Evolutionary conservation across 2,329 filamentous ascomycete genomes (phyloP).

Genomic region (Thelonectria olida): DNA sequence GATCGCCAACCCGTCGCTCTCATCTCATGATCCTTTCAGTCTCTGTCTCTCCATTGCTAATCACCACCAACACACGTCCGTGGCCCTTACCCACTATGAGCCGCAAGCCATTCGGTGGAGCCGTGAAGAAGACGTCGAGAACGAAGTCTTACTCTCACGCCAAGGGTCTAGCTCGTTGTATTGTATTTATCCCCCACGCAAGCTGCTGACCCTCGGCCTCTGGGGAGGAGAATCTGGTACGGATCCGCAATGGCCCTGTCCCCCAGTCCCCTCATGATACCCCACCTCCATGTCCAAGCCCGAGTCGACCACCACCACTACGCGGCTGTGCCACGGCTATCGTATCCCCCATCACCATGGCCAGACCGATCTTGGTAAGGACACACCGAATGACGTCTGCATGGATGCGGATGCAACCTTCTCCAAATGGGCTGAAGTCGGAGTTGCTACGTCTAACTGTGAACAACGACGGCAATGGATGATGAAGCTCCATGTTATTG

Average conservation of each 20-base stretch:
- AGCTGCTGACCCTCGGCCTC: conserved; percentile 9
- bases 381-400: not conserved
- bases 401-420: not conserved
- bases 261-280: conserved; percentile 8
- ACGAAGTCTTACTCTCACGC: not conserved
- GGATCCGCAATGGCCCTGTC: conserved; percentile 9
- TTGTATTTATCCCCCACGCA: conserved; percentile 6
- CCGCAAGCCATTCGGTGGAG: conserved; percentile 10
- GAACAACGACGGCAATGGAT: too few relatives aligned
- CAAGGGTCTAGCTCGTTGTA: not conserved
- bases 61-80: not conserved
- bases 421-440: not conserved
- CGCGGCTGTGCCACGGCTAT: not conserved
- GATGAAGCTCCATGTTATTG: too few relatives aligned
- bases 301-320: conserved; percentile 2
- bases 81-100: conserved; percentile 6
- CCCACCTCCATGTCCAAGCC: conserved; percentile 8
- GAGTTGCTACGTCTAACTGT: too few relatives aligned
- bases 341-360: not conserved
- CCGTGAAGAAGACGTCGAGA: not conserved
- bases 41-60: not conserved
- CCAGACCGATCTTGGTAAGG: conserved; percentile 2
- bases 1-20: not conserved
- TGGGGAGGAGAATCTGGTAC: conserved; percentile 7
- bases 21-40: too few relatives aligned